Evolutionary conservation across 441 rosid species (phyloP).

Genomic region (Erodium moschatum): DNA sequence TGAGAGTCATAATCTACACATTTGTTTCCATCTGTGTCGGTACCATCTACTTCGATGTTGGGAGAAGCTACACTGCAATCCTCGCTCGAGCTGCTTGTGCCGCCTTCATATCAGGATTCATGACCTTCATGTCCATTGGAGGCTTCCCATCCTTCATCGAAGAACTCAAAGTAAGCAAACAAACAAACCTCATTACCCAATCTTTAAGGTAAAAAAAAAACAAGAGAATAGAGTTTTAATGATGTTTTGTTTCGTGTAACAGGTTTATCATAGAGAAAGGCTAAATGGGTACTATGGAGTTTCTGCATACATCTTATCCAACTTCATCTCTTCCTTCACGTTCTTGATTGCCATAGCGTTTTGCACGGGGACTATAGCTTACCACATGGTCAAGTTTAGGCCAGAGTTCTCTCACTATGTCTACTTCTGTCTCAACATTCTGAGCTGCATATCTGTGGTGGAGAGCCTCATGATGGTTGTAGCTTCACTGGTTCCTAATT

Average conservation of each 20-base stretch:
- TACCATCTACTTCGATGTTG: constrained; percentile 49
- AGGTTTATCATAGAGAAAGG: constrained; percentile 65
- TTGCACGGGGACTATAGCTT: constrained; percentile 34
- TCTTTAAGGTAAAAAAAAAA: background rate
- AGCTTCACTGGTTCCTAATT: constrained; percentile 70
- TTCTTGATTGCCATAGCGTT: constrained; percentile 42
- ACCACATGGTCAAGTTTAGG: constrained; percentile 62
- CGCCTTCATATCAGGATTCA: constrained; percentile 72
- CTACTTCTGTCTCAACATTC: constrained; percentile 42
- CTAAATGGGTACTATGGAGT: constrained; percentile 64
- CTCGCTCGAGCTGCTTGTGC: constrained; percentile 67
- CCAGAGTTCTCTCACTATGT: constrained; percentile 40
- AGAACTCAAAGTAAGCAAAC: constrained; percentile 63
- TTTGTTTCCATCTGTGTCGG: constrained; percentile 60
- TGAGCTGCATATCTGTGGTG: constrained; percentile 42
- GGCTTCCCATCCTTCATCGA: constrained; percentile 92
- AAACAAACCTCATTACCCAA: constrained; percentile 8
- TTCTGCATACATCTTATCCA: constrained; percentile 50
- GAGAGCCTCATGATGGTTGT: constrained; percentile 77
- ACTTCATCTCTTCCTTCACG: constrained; percentile 60
- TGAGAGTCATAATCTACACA: constrained; percentile 56
- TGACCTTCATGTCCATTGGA: constrained; percentile 95
- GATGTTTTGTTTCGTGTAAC: background rate
- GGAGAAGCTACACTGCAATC: constrained; percentile 45
- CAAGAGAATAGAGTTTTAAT: too few relatives aligned